Conservation (phyloP, 768 basidiomycete species). For the Neoboletus magnificus region DNA sequence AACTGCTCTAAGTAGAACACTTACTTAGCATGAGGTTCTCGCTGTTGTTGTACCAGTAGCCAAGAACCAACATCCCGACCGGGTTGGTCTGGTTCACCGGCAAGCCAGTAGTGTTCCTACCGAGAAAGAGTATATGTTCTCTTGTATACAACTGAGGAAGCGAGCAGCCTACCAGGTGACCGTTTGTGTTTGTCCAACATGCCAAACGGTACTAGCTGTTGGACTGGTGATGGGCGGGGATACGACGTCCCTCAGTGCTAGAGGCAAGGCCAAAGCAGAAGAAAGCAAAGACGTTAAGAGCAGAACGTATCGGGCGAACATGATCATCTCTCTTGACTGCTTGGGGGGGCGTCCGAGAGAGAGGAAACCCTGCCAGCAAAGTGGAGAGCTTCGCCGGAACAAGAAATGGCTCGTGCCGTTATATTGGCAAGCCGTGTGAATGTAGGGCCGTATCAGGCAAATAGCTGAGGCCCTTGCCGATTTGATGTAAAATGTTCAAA, state of each 20-base stretch:
- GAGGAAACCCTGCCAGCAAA: constrained; percentile 13
- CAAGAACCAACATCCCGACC: constrained; percentile 30
- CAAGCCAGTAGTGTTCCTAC: constrained; percentile 19
- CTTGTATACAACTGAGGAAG: constrained; percentile 22
- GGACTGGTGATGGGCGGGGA: constrained; percentile 48
- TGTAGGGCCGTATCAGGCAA: constrained; percentile 9
- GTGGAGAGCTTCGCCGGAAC: constrained; percentile 13
- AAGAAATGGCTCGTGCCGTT: constrained; percentile 7
- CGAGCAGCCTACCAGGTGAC: constrained; percentile 47
- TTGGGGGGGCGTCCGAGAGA: constrained; percentile 2
- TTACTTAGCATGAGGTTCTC: constrained; percentile 32
- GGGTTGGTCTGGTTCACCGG: constrained; percentile 30
- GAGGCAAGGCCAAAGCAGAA: constrained; percentile 30
- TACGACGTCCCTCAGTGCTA: constrained; percentile 43
- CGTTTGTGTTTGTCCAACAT: constrained; percentile 40
- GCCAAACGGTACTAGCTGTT: constrained; percentile 40
- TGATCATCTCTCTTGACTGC: constrained; percentile 15
- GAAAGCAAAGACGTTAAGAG: constrained; percentile 19
- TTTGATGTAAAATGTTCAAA: neutral
- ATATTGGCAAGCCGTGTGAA: constrained; percentile 25
- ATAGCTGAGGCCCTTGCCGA: neutral
- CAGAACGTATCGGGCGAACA: constrained; percentile 26
- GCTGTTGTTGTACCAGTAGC: constrained; percentile 24
- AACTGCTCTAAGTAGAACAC: neutral
- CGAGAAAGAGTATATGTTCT: constrained; percentile 33